A percentile compares a stretch with the other conserved stretches of the same genome.
Conservation (phyloP, 495 filamentous ascomycete genomes). For the Lepidopterella palustris region DNA sequence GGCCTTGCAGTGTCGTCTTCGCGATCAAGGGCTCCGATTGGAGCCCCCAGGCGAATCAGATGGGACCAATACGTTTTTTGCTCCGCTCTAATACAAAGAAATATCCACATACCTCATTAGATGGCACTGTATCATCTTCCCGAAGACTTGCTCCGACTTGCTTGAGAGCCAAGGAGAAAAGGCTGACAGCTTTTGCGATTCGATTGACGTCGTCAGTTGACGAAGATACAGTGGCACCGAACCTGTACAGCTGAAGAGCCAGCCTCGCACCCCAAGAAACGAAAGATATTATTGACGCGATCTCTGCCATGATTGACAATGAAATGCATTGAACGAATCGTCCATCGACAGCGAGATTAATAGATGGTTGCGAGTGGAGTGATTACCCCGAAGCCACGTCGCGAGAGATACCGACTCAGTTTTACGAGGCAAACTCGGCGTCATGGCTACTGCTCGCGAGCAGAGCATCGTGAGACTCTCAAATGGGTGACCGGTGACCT, state of each 20-base stretch:
- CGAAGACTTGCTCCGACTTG: constrained; percentile 18
- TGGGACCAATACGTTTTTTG: too few species aligned
- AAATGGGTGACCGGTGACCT: not conserved
- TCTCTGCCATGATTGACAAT: not conserved
- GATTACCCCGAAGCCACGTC: not conserved
- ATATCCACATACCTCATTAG: constrained; percentile 9
- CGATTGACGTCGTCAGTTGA: constrained; percentile 8
- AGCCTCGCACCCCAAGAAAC: constrained; percentile 11
- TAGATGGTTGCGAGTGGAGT: not conserved
- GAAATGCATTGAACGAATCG: not conserved
- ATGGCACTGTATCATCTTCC: constrained; percentile 22
- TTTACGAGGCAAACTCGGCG: not conserved
- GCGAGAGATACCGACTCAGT: not conserved
- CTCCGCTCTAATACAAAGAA: too few species aligned
- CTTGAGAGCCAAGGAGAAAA: constrained; percentile 19
- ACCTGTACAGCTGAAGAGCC: constrained; percentile 15
- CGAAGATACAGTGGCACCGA: not conserved
- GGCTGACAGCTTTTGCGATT: constrained; percentile 18
- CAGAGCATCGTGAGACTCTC: not conserved
- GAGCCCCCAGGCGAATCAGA: too few species aligned
- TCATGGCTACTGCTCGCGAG: not conserved
- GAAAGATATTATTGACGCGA: constrained; percentile 3
- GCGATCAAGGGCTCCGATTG: too few species aligned
- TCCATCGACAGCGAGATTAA: not conserved
- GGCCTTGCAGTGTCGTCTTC: too few species aligned